Percentiles rank a stretch among this genome's conserved stretches.
phyloP scores from a whole-genome alignment of 495 filamentous ascomycete species.

The Podospora australis region DNA sequence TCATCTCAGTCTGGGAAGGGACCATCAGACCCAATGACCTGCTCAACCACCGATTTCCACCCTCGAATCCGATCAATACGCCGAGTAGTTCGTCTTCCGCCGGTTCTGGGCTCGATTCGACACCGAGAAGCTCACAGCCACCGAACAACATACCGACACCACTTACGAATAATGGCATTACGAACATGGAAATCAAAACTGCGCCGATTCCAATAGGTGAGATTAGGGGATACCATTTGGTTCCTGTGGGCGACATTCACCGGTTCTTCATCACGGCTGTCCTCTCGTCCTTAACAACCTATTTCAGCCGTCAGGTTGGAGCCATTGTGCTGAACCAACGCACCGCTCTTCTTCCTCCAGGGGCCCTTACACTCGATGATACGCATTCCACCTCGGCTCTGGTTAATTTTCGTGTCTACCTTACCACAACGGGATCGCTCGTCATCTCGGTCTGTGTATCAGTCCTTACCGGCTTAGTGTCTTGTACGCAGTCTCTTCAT shows the following conservation, averaged over 20 bases:
- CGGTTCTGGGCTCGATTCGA: conserved; percentile 36
- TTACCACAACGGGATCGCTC: conserved; percentile 43
- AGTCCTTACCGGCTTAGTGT: conserved; percentile 31
- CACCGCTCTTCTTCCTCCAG: conserved; percentile 31
- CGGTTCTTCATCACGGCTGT: conserved; percentile 40
- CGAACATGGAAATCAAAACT: conserved; percentile 26
- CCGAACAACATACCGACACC: conserved; percentile 14
- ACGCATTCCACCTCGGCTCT: conserved; percentile 27
- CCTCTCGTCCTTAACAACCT: conserved; percentile 38
- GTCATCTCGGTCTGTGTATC: conserved; percentile 38
- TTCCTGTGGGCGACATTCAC: conserved; percentile 30
- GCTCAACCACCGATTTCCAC: conserved; percentile 32
- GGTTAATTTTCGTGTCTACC: conserved; percentile 41
- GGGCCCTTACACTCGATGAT: conserved; percentile 16
- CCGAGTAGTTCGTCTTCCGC: conserved; percentile 45
- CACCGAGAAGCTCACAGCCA: conserved; percentile 29
- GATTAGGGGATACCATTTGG: conserved; percentile 21
- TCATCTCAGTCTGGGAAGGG: conserved; percentile 39
- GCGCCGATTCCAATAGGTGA: conserved; percentile 14
- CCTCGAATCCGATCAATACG: conserved; percentile 35
- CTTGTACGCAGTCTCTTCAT: conserved; percentile 31
- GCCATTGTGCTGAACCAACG: conserved; percentile 40
- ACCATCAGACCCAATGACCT: conserved; percentile 40
- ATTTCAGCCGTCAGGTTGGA: conserved; percentile 33
- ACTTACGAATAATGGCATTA: not conserved